phyloP scores from a whole-genome alignment of 2,329 filamentous ascomycete genomes.

The Rhynchosporium secalis region DNA sequence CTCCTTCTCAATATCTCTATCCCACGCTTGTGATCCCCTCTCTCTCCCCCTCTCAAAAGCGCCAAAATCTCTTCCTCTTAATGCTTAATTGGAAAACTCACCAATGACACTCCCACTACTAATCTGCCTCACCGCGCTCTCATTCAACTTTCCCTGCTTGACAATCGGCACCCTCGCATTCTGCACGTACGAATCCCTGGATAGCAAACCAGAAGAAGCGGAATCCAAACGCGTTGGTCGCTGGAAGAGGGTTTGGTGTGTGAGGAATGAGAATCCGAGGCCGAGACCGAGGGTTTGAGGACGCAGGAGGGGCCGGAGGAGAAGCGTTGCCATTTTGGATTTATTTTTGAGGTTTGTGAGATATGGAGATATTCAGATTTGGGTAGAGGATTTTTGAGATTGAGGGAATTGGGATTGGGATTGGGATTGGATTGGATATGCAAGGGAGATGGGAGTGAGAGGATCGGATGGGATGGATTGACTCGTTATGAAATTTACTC shows the following conservation, averaged over 20 bases:
- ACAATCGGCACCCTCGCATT: conserved; percentile 38
- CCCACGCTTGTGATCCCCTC: background rate
- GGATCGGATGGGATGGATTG: background rate
- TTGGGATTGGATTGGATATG: background rate
- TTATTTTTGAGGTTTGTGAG: background rate
- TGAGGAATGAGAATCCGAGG: conserved; percentile 40
- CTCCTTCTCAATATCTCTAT: background rate
- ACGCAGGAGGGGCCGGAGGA: conserved; percentile 37
- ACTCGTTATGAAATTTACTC: background rate
- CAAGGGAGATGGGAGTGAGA: background rate
- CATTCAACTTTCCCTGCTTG: conserved; percentile 30
- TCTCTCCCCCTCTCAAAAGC: too few relatives aligned
- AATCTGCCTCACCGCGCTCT: conserved; percentile 37
- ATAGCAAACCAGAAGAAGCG: conserved; percentile 13
- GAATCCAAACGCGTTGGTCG: conserved; percentile 40
- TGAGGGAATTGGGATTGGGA: background rate
- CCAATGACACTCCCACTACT: conserved; percentile 39
- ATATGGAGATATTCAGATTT: background rate
- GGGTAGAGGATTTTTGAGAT: background rate
- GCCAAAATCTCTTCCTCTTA: conserved; percentile 1
- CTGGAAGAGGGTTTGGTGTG: conserved; percentile 29
- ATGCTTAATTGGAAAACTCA: conserved; percentile 23
- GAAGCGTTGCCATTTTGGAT: conserved; percentile 35
- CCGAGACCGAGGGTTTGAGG: conserved; percentile 40
- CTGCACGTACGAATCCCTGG: conserved; percentile 24